These are phyloP conservation scores for Plenodomus tracheiphilus DNA, from an alignment of 2,329 filamentous ascomycete genomes.

Conservation along the genomic window DNA sequence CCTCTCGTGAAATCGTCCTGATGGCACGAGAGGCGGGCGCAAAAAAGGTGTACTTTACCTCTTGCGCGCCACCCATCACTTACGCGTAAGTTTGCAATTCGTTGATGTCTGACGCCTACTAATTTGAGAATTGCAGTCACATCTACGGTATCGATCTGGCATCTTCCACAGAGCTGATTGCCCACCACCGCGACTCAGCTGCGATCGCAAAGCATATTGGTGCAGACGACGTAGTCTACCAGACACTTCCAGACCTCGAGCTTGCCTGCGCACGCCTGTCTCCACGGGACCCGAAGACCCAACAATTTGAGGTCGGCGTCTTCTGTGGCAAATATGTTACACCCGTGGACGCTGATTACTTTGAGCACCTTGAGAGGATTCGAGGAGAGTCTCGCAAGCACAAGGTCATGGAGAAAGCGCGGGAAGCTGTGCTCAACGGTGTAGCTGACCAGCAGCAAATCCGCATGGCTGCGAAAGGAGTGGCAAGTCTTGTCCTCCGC, in stretches of 20 bases:
- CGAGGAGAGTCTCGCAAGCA: conserved; percentile 71
- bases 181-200: conserved; percentile 64
- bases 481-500: conserved; percentile 35
- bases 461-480: conserved; percentile 65
- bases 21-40: conserved; percentile 88
- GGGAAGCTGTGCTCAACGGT: conserved; percentile 66
- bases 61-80: conserved; percentile 79
- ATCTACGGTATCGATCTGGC: conserved; percentile 67
- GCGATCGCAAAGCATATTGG: conserved; percentile 70
- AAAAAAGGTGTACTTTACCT: conserved; percentile 79
- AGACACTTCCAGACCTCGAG: conserved; percentile 77
- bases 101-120: not conserved
- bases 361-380: conserved; percentile 74
- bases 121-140: not conserved
- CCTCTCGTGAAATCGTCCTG: conserved; percentile 73
- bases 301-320: conserved; percentile 85
- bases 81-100: conserved; percentile 70
- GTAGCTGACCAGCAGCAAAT: conserved; percentile 64
- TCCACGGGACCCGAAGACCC: conserved; percentile 58
- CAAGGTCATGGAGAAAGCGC: conserved; percentile 67
- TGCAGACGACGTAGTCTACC: conserved; percentile 76
- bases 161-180: conserved; percentile 70
- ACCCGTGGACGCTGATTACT: conserved; percentile 76
- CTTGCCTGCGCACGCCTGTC: conserved; percentile 75
- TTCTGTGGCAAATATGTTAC: conserved; percentile 90